Base-by-base conservation (phyloP, 2,329 filamentous ascomycete species). In the Calonectria hongkongensis region DNA sequence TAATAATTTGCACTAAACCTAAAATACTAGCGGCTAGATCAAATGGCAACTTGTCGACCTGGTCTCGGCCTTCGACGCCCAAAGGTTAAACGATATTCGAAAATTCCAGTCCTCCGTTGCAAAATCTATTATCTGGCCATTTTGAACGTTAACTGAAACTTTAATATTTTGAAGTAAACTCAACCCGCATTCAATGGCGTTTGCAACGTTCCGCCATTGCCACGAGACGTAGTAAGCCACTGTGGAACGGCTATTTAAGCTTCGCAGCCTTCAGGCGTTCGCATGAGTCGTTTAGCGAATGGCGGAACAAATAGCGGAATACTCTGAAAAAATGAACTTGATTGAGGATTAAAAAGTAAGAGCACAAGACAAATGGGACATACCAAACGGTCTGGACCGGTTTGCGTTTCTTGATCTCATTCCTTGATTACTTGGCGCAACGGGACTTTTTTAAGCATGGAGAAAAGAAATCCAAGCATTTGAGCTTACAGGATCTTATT, bases 261-360 rank as follows among this genome's bases (percentile, higher is more conserved):
- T 36, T 63, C 16, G 2, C 27, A 15, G 47, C 2, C 56, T 45
- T 18, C 9, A 45, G 18, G 36, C 16, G 12, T 36, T 36, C 12
- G 15, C 60, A 54, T 41, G 7, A 21, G 33, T 18, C 16, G 60
- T 66, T 21, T 56, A 33, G 21, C 58, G 18, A 69, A 12, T 21
- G 2, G 36, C 9, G 39, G 33, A 56, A 28, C 18, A 13, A 9
- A 50, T 18, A 39, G 68, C 74, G 68, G 68, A 18, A 76, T 72
- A 75, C 71, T 27, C 51, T 54, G 54, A 51, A 13, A 3, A 7
- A 5, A 16, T 65, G 67, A 15, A 66, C 30, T 70, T 58, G 54
- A n/a, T 36, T n/a, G 16, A 4, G 50, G 8, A 88, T 41, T 50
- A 27, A 50, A 15, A 50, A 18, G 36, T n/a, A 36, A 60, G 33